phyloP scores from a whole-genome alignment of 2,329 filamentous ascomycete species.

The Colletotrichum shisoi region DNA sequence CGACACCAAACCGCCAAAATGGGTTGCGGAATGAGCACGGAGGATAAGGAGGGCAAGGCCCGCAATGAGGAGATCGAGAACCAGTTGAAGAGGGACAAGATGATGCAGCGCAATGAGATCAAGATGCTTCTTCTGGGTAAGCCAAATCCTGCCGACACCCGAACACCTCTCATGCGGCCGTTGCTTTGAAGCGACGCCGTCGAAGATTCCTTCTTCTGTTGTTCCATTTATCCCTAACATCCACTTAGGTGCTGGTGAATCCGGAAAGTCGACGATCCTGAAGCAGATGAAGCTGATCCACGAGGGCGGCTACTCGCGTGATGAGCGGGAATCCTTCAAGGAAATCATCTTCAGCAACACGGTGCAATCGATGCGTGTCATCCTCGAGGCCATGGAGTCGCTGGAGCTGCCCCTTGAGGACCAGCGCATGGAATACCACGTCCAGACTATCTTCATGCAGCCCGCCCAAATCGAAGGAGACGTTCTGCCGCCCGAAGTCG shows the following conservation, averaged over 20 bases:
- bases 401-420: constrained; percentile 85
- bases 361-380: constrained; percentile 74
- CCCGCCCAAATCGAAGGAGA: constrained; percentile 96
- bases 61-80: constrained; percentile 99
- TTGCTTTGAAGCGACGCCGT: not conserved
- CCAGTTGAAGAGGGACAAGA: constrained; percentile 96
- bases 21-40: constrained; percentile 99
- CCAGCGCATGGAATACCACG: constrained; percentile 93
- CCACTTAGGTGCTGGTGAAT: constrained; percentile 88
- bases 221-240: constrained; percentile 25
- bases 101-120: constrained; percentile 99
- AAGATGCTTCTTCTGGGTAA: constrained; percentile 98
- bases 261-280: constrained; percentile 90
- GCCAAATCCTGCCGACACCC: constrained; percentile 12
- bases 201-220: not conserved
- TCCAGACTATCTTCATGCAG: constrained; percentile 99
- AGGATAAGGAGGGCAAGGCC: constrained; percentile 99
- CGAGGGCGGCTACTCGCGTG: constrained; percentile 97
- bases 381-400: constrained; percentile 73
- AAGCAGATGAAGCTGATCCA: constrained; percentile 99
- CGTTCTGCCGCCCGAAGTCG: constrained; percentile 91
- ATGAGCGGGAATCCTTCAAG: constrained; percentile 76
- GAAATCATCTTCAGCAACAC: constrained; percentile 77
- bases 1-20: constrained; percentile 69
- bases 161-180: not conserved